These are phyloP conservation scores for Keqinozyma sinolaborantium DNA, from an alignment of 1,139 yeast species.

Conservation along the genomic window DNA sequence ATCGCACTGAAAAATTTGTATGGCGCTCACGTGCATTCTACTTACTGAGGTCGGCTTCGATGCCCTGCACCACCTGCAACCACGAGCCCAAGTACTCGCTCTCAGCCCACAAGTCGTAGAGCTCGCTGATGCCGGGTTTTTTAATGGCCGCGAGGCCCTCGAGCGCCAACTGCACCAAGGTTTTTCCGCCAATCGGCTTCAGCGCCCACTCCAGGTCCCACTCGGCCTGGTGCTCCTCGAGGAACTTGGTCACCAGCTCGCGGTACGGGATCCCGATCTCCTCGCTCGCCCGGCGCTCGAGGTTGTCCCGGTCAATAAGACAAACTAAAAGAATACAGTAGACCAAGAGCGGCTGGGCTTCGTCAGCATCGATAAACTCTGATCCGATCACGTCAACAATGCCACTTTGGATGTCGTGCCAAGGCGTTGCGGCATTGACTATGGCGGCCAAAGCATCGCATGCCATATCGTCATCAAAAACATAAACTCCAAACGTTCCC, in stretches of 20 bases:
- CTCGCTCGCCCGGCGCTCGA: conserved; percentile 2
- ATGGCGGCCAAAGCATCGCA: conserved; percentile 9
- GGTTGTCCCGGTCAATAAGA: conserved; percentile 3
- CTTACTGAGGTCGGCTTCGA: neutral
- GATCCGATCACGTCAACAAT: conserved; percentile 1
- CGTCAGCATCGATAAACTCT: conserved; percentile 9
- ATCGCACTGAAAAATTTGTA: neutral
- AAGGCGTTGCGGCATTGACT: conserved; percentile 5
- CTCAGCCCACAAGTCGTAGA: conserved; percentile 8
- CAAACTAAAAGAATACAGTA: conserved; percentile 6
- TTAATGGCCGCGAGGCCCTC: conserved; percentile 3
- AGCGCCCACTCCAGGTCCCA: conserved; percentile 4
- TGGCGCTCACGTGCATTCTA: neutral
- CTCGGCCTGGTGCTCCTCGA: conserved; percentile 3
- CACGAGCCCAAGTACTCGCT: conserved; percentile 5
- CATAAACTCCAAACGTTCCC: conserved; percentile 15
- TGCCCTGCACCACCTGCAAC: conserved; percentile 2
- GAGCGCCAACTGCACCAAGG: conserved; percentile 1
- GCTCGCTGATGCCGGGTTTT: conserved; percentile 6
- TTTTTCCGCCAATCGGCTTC: neutral
- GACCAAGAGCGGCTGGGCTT: conserved; percentile 5
- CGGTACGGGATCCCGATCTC: conserved; percentile 3
- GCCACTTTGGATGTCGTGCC: conserved; percentile 3
- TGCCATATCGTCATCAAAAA: conserved; percentile 13
- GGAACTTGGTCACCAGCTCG: conserved; percentile 3